phyloP scores from a whole-genome alignment of 148 eudicot species.

The Dysphania ambrosioides region DNA sequence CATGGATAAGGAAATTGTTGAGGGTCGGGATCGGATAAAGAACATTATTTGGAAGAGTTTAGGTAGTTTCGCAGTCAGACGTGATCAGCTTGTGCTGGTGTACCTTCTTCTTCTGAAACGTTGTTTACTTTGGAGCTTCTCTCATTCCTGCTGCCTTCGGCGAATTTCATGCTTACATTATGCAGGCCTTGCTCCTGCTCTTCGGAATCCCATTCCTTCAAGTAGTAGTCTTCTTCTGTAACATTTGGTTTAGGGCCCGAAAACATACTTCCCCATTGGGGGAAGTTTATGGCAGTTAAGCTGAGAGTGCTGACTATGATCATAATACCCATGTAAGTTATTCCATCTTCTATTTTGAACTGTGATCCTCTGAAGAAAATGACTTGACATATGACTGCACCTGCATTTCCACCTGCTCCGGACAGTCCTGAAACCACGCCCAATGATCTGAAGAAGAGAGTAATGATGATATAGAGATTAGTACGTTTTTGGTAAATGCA shows the following conservation, averaged over 20 bases:
- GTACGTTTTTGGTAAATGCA: no score
- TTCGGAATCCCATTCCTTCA: background rate
- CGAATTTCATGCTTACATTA: background rate
- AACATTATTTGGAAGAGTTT: no score
- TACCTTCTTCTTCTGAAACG: background rate
- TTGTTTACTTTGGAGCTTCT: background rate
- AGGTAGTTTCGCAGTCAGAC: no score
- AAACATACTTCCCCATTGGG: background rate
- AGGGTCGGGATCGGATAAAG: no score
- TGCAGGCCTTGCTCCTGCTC: background rate
- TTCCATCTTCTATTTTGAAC: background rate
- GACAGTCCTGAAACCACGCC: background rate
- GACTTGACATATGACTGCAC: background rate
- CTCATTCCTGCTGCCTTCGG: background rate
- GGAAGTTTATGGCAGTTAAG: background rate
- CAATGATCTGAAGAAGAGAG: background rate
- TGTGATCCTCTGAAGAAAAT: background rate
- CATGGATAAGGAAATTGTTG: no score
- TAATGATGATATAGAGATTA: no score
- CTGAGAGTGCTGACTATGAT: background rate
- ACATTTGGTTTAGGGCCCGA: background rate
- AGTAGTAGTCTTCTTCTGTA: background rate
- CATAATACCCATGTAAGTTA: background rate
- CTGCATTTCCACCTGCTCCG: background rate
- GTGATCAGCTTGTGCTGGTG: no score